A percentile compares a stretch with the other conserved stretches of the same genome.
Evolutionary conservation across 1,284 basidiomycete genomes (phyloP).

Genomic region (Fistulinella staudtii): DNA sequence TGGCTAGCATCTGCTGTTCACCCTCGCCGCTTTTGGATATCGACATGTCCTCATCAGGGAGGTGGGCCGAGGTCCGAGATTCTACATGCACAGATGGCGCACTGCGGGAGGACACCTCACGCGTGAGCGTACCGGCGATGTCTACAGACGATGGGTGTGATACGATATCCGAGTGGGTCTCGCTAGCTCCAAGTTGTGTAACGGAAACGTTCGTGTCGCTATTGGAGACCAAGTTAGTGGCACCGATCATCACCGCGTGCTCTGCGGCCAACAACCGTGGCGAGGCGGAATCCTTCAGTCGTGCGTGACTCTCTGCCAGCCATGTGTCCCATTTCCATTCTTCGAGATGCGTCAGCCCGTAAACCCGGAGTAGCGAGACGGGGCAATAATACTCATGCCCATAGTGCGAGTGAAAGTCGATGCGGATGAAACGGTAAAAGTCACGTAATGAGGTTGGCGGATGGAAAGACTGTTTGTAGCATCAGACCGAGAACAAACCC

Average conservation of each 20-base stretch:
- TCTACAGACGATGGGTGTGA: background rate
- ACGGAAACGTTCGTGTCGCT: slow-evolving; percentile 5
- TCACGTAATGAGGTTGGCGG: slow-evolving; percentile 63
- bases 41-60: background rate
- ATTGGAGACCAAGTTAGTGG: slow-evolving; percentile 4
- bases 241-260: no score
- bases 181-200: background rate
- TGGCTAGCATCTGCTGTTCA: background rate
- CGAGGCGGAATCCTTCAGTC: slow-evolving; percentile 33
- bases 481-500: slow-evolving; percentile 2
- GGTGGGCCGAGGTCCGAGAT: background rate
- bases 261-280: no score
- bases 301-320: slow-evolving; percentile 55
- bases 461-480: slow-evolving; percentile 65
- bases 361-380: slow-evolving; percentile 88
- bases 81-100: background rate
- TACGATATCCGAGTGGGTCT: background rate
- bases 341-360: slow-evolving; percentile 95
- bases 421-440: slow-evolving; percentile 91
- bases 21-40: background rate
- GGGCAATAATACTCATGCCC: slow-evolving; percentile 97
- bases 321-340: slow-evolving; percentile 91
- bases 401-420: slow-evolving; percentile 94
- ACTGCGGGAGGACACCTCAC: no score
- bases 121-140: no score